Percentiles rank a stretch among this genome's conserved stretches.
phyloP scores from a whole-genome alignment of 2,329 filamentous ascomycete genomes.

The Phialocephala sp. region DNA sequence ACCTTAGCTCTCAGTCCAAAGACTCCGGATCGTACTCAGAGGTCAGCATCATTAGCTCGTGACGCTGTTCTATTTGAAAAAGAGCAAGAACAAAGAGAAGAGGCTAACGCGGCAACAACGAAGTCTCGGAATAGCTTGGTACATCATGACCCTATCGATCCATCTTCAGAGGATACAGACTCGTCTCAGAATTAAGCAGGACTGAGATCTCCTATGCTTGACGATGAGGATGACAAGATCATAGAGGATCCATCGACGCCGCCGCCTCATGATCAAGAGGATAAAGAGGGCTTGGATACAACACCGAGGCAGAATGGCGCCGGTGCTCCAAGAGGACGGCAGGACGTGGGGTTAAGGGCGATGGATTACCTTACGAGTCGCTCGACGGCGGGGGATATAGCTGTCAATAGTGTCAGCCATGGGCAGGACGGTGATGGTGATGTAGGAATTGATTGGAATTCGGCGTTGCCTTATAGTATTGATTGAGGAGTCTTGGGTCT shows the following conservation, averaged over 20 bases:
- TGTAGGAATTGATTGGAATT: constrained; percentile 1
- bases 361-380: constrained; percentile 20
- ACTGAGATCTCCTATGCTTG: not conserved
- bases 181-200: no score
- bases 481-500: constrained; percentile 9
- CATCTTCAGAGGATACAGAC: not conserved
- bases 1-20: not conserved
- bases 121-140: constrained; percentile 14
- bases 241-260: not conserved
- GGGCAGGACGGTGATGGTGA: no score
- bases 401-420: no score
- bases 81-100: not conserved
- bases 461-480: constrained; percentile 13
- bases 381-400: not conserved
- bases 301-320: not conserved
- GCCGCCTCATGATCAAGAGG: not conserved
- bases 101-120: constrained; percentile 1
- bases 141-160: not conserved
- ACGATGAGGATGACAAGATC: not conserved
- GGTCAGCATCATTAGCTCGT: no score
- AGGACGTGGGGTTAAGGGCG: constrained; percentile 12
- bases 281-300: not conserved
- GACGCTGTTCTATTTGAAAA: no score
- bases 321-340: not conserved
- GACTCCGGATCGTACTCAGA: constrained; percentile 4